phyloP scores from a whole-genome alignment of 495 filamentous ascomycete genomes.

The Hapsidospora chrysogenum region DNA sequence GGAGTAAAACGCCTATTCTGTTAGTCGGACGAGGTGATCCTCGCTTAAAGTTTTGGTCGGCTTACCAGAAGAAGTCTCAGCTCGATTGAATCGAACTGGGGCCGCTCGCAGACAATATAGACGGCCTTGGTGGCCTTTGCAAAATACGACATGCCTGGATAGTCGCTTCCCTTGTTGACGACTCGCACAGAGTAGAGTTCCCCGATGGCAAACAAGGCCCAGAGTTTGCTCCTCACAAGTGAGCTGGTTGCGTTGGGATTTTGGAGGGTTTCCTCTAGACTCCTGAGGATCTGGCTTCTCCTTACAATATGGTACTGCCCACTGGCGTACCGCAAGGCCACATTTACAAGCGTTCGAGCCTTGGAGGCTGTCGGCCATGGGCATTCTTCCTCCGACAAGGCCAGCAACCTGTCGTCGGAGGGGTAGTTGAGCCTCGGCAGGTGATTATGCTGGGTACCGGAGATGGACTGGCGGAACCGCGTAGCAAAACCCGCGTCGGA shows the following conservation, averaged over 20 bases:
- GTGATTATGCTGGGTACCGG: background rate
- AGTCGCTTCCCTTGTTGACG: background rate
- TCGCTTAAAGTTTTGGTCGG: no score
- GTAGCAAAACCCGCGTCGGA: background rate
- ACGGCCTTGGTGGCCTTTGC: background rate
- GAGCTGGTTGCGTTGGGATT: background rate
- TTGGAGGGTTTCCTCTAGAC: background rate
- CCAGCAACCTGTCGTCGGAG: background rate
- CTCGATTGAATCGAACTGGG: background rate
- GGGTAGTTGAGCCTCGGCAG: background rate
- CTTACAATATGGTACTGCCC: background rate
- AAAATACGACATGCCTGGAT: background rate
- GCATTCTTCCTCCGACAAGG: background rate
- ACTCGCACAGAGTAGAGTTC: background rate
- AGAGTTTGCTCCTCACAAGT: background rate
- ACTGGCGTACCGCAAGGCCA: background rate
- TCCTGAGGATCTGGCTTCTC: background rate
- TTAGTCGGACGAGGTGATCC: no score
- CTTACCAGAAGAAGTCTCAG: background rate
- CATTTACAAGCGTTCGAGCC: background rate
- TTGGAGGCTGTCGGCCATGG: background rate
- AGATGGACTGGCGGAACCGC: background rate
- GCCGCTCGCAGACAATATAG: background rate
- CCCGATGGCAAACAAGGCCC: background rate
- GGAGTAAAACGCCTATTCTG: slow-evolving; percentile 22